A percentile compares a stretch with the other conserved stretches of the same genome.
Conservation (phyloP, 768 basidiomycete species). For the Suillus americanus region DNA sequence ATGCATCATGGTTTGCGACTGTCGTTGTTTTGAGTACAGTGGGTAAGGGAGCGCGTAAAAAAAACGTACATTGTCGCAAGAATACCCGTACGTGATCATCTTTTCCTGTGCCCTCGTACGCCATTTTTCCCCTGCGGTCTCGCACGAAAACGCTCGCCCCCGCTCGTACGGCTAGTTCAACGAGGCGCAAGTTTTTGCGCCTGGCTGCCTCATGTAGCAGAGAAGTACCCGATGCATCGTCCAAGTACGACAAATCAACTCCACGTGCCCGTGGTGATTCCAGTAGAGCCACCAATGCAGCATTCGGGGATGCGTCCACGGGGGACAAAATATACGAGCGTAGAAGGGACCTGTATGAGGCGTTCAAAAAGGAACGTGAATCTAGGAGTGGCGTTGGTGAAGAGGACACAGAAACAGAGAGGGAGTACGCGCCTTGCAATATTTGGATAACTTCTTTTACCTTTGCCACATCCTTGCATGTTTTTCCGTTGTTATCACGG, state of each 20-base stretch:
- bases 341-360: conserved; percentile 71
- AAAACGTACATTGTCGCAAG: conserved; percentile 72
- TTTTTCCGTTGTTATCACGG: conserved; percentile 63
- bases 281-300: conserved; percentile 56
- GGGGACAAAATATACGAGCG: conserved; percentile 73
- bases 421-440: conserved; percentile 58
- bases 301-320: conserved; percentile 36
- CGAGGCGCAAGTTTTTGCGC: conserved; percentile 74
- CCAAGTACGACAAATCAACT: conserved; percentile 78
- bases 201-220: conserved; percentile 86
- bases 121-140: conserved; percentile 71
- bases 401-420: not conserved
- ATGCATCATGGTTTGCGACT: conserved; percentile 83
- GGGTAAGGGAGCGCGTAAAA: not conserved
- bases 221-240: conserved; percentile 73
- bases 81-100: conserved; percentile 84
- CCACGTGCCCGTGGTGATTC: conserved; percentile 66
- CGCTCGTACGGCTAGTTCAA: conserved; percentile 81
- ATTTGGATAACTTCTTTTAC: conserved; percentile 62
- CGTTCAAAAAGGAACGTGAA: conserved; percentile 73
- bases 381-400: conserved; percentile 42
- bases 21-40: conserved; percentile 7
- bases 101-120: conserved; percentile 65
- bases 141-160: conserved; percentile 90
- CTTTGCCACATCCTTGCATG: conserved; percentile 71